phyloP scores from a whole-genome alignment of 768 basidiomycete genomes.

The Termitomyces sp. region DNA sequence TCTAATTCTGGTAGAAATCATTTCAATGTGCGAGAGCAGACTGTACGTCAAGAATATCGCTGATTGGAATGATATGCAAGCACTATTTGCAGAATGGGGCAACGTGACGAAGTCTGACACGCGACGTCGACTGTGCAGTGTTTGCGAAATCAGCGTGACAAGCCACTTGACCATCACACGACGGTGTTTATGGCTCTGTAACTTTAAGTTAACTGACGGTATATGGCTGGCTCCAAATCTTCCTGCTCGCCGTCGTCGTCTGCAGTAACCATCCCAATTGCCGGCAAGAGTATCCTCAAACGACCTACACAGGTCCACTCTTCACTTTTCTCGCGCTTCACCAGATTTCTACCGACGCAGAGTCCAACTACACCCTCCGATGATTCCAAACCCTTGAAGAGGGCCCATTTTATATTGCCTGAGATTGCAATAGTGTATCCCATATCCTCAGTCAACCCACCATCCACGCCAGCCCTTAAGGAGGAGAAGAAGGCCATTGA shows the following conservation, averaged over 20 bases:
- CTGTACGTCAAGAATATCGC: not conserved
- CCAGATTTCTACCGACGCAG: constrained; percentile 66
- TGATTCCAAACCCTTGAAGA: constrained; percentile 61
- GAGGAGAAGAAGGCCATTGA: constrained; percentile 82
- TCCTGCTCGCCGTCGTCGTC: constrained; percentile 72
- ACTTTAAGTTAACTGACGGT: not conserved
- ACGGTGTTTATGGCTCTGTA: constrained; percentile 12
- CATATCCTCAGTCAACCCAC: constrained; percentile 80
- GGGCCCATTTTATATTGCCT: constrained; percentile 89
- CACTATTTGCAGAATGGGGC: too few species aligned
- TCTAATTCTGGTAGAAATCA: not conserved
- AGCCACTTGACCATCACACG: constrained; percentile 5
- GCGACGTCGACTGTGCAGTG: not conserved
- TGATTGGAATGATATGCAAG: not conserved
- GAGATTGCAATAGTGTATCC: constrained; percentile 87
- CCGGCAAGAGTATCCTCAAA: constrained; percentile 80
- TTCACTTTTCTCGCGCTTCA: constrained; percentile 69
- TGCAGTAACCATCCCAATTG: constrained; percentile 72
- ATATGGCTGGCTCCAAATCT: constrained; percentile 30
- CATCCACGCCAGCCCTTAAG: constrained; percentile 70
- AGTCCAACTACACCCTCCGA: constrained; percentile 30
- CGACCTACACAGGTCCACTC: constrained; percentile 63
- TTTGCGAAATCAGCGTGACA: constrained; percentile 3
- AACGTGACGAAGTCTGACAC: constrained; percentile 1
- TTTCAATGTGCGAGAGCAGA: not conserved